Percentiles rank a stretch among this genome's conserved stretches.
Evolutionary conservation across 2,329 filamentous ascomycete species (phyloP).

Genomic region (Dichotomopilus funicola): DNA sequence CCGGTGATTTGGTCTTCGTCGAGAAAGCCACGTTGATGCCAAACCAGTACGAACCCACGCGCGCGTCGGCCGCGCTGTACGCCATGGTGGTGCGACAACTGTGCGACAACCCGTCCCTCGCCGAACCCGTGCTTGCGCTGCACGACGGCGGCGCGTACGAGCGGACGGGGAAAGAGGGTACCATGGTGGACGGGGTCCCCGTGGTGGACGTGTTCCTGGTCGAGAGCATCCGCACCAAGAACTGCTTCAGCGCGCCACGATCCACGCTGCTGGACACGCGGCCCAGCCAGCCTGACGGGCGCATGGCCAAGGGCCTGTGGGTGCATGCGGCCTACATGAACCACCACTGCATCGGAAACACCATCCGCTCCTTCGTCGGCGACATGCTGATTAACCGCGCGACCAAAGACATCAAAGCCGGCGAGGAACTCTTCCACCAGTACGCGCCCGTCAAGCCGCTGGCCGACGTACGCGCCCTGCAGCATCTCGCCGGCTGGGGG

Average conservation of each 20-base stretch:
- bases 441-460: constrained; percentile 33
- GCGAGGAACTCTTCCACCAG: constrained; percentile 34
- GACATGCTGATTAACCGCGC: constrained; percentile 31
- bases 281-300: constrained; percentile 13
- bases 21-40: constrained; percentile 37
- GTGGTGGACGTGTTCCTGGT: constrained; percentile 35
- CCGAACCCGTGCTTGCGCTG: constrained; percentile 28
- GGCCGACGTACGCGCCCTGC: constrained; percentile 23
- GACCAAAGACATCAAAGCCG: constrained; percentile 30
- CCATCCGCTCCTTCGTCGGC: constrained; percentile 27
- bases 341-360: constrained; percentile 29
- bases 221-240: constrained; percentile 36
- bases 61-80: constrained; percentile 38
- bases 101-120: constrained; percentile 34
- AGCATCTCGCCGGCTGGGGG: constrained; percentile 31
- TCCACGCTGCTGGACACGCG: constrained; percentile 28
- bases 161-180: constrained; percentile 27
- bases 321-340: constrained; percentile 26
- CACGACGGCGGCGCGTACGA: constrained; percentile 27
- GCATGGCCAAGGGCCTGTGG: constrained; percentile 28
- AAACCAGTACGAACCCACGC: constrained; percentile 36
- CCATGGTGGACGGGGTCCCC: constrained; percentile 30
- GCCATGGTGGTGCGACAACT: constrained; percentile 35
- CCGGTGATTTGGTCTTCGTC: constrained; percentile 36
- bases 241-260: constrained; percentile 33